Conservation (phyloP, 768 basidiomycete genomes). For the Galerina marginata region DNA sequence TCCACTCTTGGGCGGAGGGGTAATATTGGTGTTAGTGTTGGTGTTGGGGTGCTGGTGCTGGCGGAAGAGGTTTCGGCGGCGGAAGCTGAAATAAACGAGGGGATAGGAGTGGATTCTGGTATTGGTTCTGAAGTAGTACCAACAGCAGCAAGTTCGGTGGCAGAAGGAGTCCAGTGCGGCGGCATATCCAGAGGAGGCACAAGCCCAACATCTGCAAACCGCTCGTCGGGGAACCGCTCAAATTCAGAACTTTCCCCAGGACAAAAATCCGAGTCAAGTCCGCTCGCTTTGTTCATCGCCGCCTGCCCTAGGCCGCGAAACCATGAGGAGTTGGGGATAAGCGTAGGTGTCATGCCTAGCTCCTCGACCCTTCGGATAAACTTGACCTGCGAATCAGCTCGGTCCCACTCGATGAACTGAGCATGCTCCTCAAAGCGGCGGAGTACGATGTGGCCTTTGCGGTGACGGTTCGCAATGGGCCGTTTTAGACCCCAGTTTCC, state of each 20-base stretch:
- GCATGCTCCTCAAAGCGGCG: slow-evolving; percentile 72
- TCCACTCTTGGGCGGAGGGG: background rate
- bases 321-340: slow-evolving; percentile 41
- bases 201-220: background rate
- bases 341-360: slow-evolving; percentile 47
- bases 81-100: too few relatives aligned
- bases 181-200: too few relatives aligned
- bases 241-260: slow-evolving; percentile 30
- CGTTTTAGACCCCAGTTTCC: slow-evolving; percentile 90
- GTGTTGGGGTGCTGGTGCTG: background rate
- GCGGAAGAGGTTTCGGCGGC: too few relatives aligned
- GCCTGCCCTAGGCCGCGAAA: slow-evolving; percentile 41
- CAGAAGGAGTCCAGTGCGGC: background rate
- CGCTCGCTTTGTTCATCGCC: slow-evolving; percentile 19
- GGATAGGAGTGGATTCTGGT: background rate
- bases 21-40: background rate
- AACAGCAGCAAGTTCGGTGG: background rate
- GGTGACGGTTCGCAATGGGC: slow-evolving; percentile 70
- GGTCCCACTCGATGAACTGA: slow-evolving; percentile 80
- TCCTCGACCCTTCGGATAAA: slow-evolving; percentile 74
- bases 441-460: slow-evolving; percentile 69
- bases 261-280: slow-evolving; percentile 37
- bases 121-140: background rate
- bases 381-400: slow-evolving; percentile 66
- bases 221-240: slow-evolving; percentile 1